Evolutionary conservation across 2,329 filamentous ascomycete species (phyloP).

Genomic region (Plectosphaerella plurivora): DNA sequence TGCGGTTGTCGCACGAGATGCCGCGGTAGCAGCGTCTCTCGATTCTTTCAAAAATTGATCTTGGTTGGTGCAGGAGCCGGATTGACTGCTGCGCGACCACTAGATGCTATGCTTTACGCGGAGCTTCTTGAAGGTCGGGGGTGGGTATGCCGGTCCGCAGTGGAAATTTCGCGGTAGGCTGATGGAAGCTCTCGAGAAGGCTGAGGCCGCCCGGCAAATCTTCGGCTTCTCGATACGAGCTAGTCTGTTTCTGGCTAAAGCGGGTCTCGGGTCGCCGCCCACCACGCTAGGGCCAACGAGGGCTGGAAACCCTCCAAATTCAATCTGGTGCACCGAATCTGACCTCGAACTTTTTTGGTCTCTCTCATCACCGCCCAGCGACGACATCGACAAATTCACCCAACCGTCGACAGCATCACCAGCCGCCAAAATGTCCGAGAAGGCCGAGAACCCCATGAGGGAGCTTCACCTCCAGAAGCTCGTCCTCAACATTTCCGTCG

Average conservation of each 20-base stretch:
- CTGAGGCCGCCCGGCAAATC: slow-evolving; percentile 18
- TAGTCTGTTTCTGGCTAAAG: slow-evolving; percentile 1
- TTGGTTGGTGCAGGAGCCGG: slow-evolving; percentile 27
- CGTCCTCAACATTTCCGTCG: slow-evolving; percentile 98
- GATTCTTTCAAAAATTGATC: slow-evolving; percentile 39
- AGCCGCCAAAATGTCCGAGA: slow-evolving; percentile 57
- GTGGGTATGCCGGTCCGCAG: slow-evolving; percentile 21
- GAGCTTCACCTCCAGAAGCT: slow-evolving; percentile 99
- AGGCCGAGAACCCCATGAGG: slow-evolving; percentile 97
- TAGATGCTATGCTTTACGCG: slow-evolving; percentile 26
- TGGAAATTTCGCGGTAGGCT: slow-evolving; percentile 40
- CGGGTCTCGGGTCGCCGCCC: slow-evolving; percentile 15
- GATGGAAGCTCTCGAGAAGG: slow-evolving; percentile 23
- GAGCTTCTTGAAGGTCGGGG: slow-evolving; percentile 35
- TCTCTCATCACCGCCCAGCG: slow-evolving; percentile 3
- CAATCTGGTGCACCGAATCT: slow-evolving; percentile 13
- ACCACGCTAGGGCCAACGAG: slow-evolving; percentile 16
- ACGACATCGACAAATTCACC: slow-evolving; percentile 16
- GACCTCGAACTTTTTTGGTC: not conserved
- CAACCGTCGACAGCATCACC: slow-evolving; percentile 24
- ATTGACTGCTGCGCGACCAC: slow-evolving; percentile 33
- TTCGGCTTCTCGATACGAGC: not conserved
- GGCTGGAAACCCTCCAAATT: slow-evolving; percentile 37
- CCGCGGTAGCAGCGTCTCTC: slow-evolving; percentile 25
- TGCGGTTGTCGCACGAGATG: slow-evolving; percentile 24